phyloP scores from a whole-genome alignment of 495 filamentous ascomycete species.

The Opeltia flavorubescens region DNA sequence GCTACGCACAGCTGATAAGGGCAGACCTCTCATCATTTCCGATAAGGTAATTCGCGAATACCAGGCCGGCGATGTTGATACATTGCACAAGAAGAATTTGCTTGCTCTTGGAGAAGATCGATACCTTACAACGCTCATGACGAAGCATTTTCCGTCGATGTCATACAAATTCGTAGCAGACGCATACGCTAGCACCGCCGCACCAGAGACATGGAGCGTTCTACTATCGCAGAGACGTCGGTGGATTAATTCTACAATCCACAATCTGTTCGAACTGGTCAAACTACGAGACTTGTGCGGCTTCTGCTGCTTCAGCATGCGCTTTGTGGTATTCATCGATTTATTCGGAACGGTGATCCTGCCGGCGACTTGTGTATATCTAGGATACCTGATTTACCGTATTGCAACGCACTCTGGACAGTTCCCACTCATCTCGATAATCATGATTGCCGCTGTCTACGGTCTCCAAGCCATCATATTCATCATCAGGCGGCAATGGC shows the following conservation, averaged over 20 bases:
- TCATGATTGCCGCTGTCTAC: constrained; percentile 82
- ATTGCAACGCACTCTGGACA: constrained; percentile 57
- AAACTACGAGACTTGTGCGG: constrained; percentile 84
- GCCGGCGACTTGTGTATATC: constrained; percentile 78
- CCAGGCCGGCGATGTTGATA: constrained; percentile 75
- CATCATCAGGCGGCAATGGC: constrained; percentile 91
- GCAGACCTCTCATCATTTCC: constrained; percentile 81
- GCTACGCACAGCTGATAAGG: constrained; percentile 79
- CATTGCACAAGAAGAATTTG: constrained; percentile 96
- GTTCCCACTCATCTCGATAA: constrained; percentile 74
- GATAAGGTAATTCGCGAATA: constrained; percentile 80
- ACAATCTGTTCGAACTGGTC: constrained; percentile 85
- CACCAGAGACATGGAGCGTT: constrained; percentile 85
- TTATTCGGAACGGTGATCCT: constrained; percentile 87
- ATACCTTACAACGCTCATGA: constrained; percentile 94
- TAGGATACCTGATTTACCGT: constrained; percentile 77
- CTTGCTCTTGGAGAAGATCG: constrained; percentile 93
- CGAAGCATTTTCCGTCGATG: constrained; percentile 91
- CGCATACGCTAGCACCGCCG: constrained; percentile 83
- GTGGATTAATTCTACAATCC: constrained; percentile 98
- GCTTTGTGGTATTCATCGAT: constrained; percentile 93
- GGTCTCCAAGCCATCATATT: constrained; percentile 94
- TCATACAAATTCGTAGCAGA: constrained; percentile 91
- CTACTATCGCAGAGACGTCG: constrained; percentile 87
- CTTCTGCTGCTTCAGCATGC: constrained; percentile 99